Evolutionary conservation across 2,329 filamentous ascomycete genomes (phyloP).

Genomic region (Colletotrichum liaoningense): DNA sequence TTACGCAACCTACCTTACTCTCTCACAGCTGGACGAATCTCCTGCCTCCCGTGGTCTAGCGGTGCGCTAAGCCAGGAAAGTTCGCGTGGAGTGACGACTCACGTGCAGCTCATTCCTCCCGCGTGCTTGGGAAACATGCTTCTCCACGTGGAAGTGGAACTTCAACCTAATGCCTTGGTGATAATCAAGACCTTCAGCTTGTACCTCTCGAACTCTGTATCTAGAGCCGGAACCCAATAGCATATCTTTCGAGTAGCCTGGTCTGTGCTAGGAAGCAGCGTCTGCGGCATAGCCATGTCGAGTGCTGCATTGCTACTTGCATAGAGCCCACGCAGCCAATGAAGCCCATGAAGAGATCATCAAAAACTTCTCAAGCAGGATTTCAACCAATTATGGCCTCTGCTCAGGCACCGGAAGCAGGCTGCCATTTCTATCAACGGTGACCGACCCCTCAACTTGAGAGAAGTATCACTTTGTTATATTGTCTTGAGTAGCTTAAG

Average conservation of each 20-base stretch:
- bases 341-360: no score
- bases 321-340: no score
- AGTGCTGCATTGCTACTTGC: not conserved
- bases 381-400: no score
- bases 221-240: not conserved
- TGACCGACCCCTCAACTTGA: no score
- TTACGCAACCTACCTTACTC: not conserved
- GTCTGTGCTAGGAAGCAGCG: not conserved
- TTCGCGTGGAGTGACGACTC: not conserved
- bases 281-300: not conserved
- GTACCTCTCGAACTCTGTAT: not conserved
- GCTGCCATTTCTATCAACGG: no score
- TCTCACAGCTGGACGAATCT: not conserved
- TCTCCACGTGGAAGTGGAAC: not conserved
- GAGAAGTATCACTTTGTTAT: no score
- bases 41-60: not conserved
- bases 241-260: not conserved
- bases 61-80: not conserved
- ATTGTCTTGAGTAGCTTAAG: no score
- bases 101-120: not conserved
- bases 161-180: no score
- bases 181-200: not conserved
- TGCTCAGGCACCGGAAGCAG: no score
- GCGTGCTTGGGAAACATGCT: not conserved
- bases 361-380: no score